phyloP scores from a whole-genome alignment of 2,329 filamentous ascomycete species.

The Elsinoe ampelina region DNA sequence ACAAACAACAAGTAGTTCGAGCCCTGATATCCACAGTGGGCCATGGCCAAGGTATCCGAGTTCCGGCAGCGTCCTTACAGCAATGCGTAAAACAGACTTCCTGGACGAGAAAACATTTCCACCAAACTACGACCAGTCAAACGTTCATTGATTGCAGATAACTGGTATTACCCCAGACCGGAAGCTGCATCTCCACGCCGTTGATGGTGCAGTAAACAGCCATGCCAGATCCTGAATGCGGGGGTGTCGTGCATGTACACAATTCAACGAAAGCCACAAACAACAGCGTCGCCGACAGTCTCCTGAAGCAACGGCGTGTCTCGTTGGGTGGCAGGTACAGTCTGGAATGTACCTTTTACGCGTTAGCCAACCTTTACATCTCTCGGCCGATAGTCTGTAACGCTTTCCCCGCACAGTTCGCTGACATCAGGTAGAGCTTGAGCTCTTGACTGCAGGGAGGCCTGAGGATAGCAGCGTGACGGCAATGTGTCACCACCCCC shows the following conservation, averaged over 20 bases:
- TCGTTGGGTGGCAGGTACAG: not conserved
- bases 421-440: not conserved
- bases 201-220: not conserved
- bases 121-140: not conserved
- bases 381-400: not conserved
- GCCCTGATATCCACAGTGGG: not conserved
- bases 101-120: not conserved
- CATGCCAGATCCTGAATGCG: conserved; percentile 3
- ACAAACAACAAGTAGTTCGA: not conserved
- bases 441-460: not conserved
- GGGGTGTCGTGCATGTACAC: conserved; percentile 5
- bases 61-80: not conserved
- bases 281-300: not conserved
- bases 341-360: not conserved
- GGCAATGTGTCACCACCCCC: not conserved
- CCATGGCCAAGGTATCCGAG: not conserved
- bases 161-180: not conserved
- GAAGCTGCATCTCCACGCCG: not conserved
- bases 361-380: not conserved
- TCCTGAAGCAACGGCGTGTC: conserved; percentile 7
- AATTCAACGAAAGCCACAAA: conserved; percentile 7
- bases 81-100: not conserved
- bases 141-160: not conserved
- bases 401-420: conserved; percentile 7
- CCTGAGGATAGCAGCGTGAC: not conserved